Evolutionary conservation across 768 basidiomycete genomes (phyloP), one percentile per base, ranked within the genome.

Genomic region (Tephrocybe sp.): DNA sequence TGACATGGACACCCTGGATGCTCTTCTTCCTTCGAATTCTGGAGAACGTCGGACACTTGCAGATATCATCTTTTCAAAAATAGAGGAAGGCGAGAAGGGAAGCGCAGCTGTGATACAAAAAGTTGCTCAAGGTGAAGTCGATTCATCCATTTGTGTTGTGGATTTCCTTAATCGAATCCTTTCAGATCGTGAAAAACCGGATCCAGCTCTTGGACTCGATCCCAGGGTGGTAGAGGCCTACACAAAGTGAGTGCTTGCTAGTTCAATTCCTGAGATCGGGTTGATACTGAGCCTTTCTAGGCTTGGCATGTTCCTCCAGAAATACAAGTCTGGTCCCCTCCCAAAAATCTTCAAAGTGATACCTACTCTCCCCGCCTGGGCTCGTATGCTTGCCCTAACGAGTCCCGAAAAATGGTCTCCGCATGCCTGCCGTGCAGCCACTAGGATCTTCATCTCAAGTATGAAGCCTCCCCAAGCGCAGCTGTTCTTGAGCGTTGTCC

Each of bases 321-420:
- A 85, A 48, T 97, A 99, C 74, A 91, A 88, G 60, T 94, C 94
- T 12, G 94, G 94, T 1, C 85, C 94, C 1, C 78, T 99, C 1
- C 97, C 97, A 24, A 98, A 98, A 71, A 77, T 94, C 3, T 94
- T 99, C 83, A 99, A 99, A 75, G 88, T 99, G 53, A 89, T 99
- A 39, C 97, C 97, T 18, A 88, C 94, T 10, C 83, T 97, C 21
- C 89, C 92, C 3, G 86, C 90, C 52, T 99, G 97, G 97, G 94
- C 94, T 9, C 88, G 93, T 41, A 84, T 98, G 54, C 82, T 99
- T 37, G 91, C 94, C 22, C 79, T 98, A 38, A 98, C 97, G 12
- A 78, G 79, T 46, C 97, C 97, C 1, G 87, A 94, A 69, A 79
- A 84, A 59, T 98, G 97, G 97, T 91, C 92, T 1, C 90, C 97